Percentiles rank a stretch among this genome's conserved stretches.
These are phyloP conservation scores for Eutrema salsugineum DNA, from an alignment of 441 rosid genomes.

Conservation along the genomic window DNA sequence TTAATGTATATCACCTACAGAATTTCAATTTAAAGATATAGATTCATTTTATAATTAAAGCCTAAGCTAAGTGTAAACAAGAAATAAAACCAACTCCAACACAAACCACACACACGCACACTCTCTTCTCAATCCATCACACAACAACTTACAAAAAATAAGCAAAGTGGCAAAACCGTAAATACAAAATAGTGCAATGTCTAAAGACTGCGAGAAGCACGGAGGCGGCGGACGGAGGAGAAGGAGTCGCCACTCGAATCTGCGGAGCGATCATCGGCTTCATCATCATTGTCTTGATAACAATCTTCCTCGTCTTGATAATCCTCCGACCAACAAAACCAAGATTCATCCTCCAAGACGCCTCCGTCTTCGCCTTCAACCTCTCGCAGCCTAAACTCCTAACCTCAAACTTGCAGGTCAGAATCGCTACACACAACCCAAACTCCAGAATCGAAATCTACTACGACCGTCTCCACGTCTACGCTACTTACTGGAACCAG, in stretches of 20 bases:
- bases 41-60: too few species aligned
- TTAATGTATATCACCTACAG: too few species aligned
- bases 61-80: too few species aligned
- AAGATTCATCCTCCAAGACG: slow-evolving; percentile 75
- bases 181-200: slow-evolving; percentile 26
- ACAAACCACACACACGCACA: not conserved
- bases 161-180: slow-evolving; percentile 30
- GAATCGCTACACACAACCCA: slow-evolving; percentile 66
- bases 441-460: slow-evolving; percentile 71
- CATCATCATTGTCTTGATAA: slow-evolving; percentile 46
- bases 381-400: slow-evolving; percentile 57
- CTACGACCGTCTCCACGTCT: slow-evolving; percentile 72
- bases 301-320: slow-evolving; percentile 60
- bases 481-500: slow-evolving; percentile 68
- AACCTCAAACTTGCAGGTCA: slow-evolving; percentile 73
- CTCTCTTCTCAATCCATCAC: not conserved
- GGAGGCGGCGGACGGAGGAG: slow-evolving; percentile 11
- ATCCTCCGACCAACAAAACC: slow-evolving; percentile 77
- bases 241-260: slow-evolving; percentile 21
- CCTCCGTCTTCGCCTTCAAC: slow-evolving; percentile 76
- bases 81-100: too few species aligned
- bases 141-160: slow-evolving; percentile 31
- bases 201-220: slow-evolving; percentile 52
- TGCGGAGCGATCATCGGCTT: slow-evolving; percentile 42
- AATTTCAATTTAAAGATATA: too few species aligned